Conservation (phyloP, 2,329 filamentous ascomycete genomes). For the Colletotrichum aenigma region DNA sequence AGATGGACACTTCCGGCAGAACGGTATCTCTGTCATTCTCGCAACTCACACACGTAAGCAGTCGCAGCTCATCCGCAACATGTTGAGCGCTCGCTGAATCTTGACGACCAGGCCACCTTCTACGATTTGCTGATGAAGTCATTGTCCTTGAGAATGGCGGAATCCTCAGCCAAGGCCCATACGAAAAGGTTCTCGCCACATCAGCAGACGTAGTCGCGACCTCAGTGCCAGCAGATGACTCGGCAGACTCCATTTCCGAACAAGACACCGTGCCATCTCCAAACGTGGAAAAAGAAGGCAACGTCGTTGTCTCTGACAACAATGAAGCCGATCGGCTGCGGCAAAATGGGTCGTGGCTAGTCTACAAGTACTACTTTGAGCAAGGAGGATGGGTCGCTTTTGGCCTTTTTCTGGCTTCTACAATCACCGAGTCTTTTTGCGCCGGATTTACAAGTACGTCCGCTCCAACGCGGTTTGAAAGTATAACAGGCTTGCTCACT, state of each 20-base stretch:
- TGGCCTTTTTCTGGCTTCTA: not conserved
- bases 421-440: not conserved
- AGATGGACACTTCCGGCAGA: not conserved
- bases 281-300: not conserved
- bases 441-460: not conserved
- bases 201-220: not conserved
- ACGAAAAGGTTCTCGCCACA: not conserved
- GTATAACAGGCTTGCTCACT: not conserved
- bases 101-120: not conserved
- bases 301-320: not conserved
- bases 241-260: not conserved
- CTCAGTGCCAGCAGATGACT: not conserved
- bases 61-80: not conserved
- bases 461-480: fast-evolving
- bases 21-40: not conserved
- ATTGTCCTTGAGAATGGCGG: not conserved
- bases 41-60: constrained; percentile 1
- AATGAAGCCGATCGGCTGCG: not conserved
- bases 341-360: not conserved
- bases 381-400: not conserved
- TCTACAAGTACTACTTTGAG: constrained; percentile 4
- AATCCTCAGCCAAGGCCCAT: not conserved
- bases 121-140: not conserved
- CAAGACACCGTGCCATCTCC: not conserved
- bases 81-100: not conserved